Percentiles rank a stretch among this genome's conserved stretches.
These are phyloP conservation scores for Thraustochytrium striatum DNA, from an alignment of 352 stramenopile species.

Conservation along the genomic window DNA sequence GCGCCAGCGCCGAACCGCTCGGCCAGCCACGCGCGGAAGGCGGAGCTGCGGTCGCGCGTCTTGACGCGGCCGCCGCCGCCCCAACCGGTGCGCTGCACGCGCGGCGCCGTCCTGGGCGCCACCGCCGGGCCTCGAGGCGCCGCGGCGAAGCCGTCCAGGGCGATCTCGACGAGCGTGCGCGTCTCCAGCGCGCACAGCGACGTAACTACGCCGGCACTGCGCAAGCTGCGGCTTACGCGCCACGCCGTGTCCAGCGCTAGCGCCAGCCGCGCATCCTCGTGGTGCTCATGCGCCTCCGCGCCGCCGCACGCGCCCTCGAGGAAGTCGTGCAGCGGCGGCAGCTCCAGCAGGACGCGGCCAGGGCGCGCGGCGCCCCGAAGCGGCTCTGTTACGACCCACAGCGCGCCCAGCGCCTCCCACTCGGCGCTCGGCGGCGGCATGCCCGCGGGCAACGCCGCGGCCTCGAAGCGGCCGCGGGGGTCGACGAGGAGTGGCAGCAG, in stretches of 20 bases:
- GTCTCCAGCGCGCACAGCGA: neutral
- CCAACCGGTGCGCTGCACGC: no score
- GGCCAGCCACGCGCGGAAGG: conserved; percentile 14
- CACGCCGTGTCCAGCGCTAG: neutral
- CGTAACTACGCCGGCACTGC: neutral
- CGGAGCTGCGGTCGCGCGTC: neutral
- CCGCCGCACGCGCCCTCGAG: conserved; percentile 2
- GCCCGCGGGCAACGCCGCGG: no score
- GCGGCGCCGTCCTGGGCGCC: no score
- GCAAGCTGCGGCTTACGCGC: neutral
- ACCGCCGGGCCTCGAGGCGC: no score
- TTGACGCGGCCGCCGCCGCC: no score
- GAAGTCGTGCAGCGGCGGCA: neutral
- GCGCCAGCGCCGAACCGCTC: neutral
- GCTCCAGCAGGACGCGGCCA: neutral
- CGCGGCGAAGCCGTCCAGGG: neutral
- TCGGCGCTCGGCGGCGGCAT: no score
- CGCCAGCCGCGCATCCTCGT: neutral
- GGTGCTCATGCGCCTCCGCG: neutral
- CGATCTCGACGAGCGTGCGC: neutral
- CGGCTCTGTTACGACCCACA: no score
- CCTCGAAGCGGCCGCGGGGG: no score
- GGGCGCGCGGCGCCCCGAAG: neutral
- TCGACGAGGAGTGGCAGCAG: no score
- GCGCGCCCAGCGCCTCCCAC: no score